Evolutionary conservation across 495 filamentous ascomycete species (phyloP), one percentile per base, ranked within the genome.

Genomic region (Neurospora cerealis): DNA sequence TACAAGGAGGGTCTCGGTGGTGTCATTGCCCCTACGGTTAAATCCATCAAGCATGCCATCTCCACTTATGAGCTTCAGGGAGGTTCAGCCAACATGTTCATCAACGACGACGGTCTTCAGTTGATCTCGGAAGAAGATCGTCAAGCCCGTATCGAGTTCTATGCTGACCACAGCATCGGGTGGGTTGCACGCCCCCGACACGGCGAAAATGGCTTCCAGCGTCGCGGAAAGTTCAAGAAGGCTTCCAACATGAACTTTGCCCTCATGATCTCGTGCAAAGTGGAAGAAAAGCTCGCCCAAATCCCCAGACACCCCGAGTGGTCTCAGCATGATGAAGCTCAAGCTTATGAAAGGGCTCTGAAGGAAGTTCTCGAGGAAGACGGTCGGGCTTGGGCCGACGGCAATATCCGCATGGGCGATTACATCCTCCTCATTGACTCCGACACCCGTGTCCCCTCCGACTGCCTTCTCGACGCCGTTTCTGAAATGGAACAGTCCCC

Each of bases 241-340:
- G 92, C 92, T 13, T 92, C 90, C 38, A 95, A 95, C 85, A 95
- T 95, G 92, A 95, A 95, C 83, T 95, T 87, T 75, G 91, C 86
- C 11, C 83, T 95, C 41, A 91, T 92, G 85, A 86, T 94, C 74
- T 92, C 91, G 21, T 90, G 88, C 81, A 89, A 89, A 73, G 90
- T 94, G 0, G 92, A 95, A 80, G 91, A 93, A 24, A 90, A 89
- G 77, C 85, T 94, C 8, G 69, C 79, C 34, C 54, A 54, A 28
- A 83, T 90, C 77, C 81, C 89, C 36, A 87, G 91, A 24, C 83
- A 83, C 19, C 83, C 85, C 44, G 86, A 86, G 40, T 93, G 92
- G 91, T 87, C 87, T 11, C 90, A 93, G 78, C 84, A 87, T 39
- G 90, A 93, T 76, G 90, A 93, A 78, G 89, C 91, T 11, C 75